A percentile compares a stretch with the other conserved stretches of the same genome.
Conservation (phyloP, 495 filamentous ascomycete genomes). For the Aspergillus coremiiformis region DNA sequence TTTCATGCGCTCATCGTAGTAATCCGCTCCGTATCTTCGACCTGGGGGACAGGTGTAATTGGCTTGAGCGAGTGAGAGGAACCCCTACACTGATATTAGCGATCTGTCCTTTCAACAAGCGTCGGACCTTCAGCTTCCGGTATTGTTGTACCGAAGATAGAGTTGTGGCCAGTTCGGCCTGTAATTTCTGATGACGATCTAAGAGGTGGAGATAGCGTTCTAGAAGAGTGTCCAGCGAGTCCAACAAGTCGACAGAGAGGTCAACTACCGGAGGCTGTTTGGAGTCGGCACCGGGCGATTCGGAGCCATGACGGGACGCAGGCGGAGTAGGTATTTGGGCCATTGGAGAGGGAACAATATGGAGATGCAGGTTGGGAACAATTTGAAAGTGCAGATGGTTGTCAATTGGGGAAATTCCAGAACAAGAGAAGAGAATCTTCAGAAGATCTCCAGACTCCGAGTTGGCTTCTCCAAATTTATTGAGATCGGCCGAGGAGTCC, state of each 20-base stretch:
- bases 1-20: slow-evolving; percentile 68
- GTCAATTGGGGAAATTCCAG: background rate
- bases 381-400: background rate
- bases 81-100: slow-evolving; percentile 34
- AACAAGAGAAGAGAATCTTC: slow-evolving; percentile 14
- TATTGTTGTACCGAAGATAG: slow-evolving; percentile 47
- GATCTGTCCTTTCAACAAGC: background rate
- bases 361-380: too few relatives aligned
- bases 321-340: slow-evolving; percentile 34
- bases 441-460: background rate
- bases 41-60: slow-evolving; percentile 62
- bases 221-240: slow-evolving; percentile 55
- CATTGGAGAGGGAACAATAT: too few relatives aligned
- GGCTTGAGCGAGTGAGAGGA: slow-evolving; percentile 55
- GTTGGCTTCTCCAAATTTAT: slow-evolving; percentile 10
- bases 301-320: slow-evolving; percentile 28
- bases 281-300: slow-evolving; percentile 17
- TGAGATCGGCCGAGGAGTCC: slow-evolving; percentile 24
- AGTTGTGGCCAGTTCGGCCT: slow-evolving; percentile 43
- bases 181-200: slow-evolving; percentile 59
- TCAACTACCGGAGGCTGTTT: slow-evolving; percentile 16
- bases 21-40: slow-evolving; percentile 55
- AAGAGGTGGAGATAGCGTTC: slow-evolving; percentile 63
- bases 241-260: slow-evolving; percentile 20
- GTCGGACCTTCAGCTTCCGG: background rate